A percentile compares a stretch with the other conserved stretches of the same genome.
phyloP scores from a whole-genome alignment of 352 stramenopile species.

The Phytophthora citricola region DNA sequence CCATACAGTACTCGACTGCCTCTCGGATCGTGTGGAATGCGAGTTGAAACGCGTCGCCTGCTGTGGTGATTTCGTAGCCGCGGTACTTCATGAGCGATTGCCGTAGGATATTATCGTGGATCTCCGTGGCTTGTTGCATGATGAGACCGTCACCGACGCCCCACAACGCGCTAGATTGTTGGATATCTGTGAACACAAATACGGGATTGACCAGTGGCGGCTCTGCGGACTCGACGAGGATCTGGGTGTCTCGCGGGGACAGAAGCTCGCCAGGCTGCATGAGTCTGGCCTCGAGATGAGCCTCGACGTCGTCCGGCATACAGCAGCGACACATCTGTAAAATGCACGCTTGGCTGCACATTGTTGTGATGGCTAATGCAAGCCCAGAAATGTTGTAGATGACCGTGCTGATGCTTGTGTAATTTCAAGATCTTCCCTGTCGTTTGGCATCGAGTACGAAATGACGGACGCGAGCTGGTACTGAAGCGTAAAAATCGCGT shows the following conservation, averaged over 20 bases:
- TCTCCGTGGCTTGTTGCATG: conserved; percentile 54
- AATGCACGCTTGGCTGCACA: conserved; percentile 50
- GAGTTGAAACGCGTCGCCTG: conserved; percentile 60
- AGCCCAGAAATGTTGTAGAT: conserved; percentile 48
- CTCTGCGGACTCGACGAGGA: conserved; percentile 38
- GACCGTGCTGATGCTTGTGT: conserved; percentile 43
- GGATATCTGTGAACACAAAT: conserved; percentile 74
- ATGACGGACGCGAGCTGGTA: conserved; percentile 56
- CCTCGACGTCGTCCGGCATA: conserved; percentile 46
- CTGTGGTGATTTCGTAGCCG: conserved; percentile 67
- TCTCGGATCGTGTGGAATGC: conserved; percentile 64
- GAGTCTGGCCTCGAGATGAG: conserved; percentile 38
- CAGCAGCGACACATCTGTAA: conserved; percentile 40
- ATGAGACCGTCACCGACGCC: conserved; percentile 41
- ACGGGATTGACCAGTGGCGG: conserved; percentile 49
- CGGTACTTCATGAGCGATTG: conserved; percentile 47
- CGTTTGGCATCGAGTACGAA: conserved; percentile 37
- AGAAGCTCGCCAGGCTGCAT: conserved; percentile 40
- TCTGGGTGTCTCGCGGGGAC: conserved; percentile 33
- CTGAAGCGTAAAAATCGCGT: conserved; percentile 59
- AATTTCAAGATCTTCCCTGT: conserved; percentile 28
- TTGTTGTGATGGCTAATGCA: conserved; percentile 45
- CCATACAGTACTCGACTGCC: conserved; percentile 60
- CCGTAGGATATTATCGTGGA: conserved; percentile 64
- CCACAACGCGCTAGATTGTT: conserved; percentile 65